A percentile compares a stretch with the other conserved stretches of the same genome.
phyloP scores from a whole-genome alignment of 2,329 filamentous ascomycete species.

The Trichoderma citrinoviride region DNA sequence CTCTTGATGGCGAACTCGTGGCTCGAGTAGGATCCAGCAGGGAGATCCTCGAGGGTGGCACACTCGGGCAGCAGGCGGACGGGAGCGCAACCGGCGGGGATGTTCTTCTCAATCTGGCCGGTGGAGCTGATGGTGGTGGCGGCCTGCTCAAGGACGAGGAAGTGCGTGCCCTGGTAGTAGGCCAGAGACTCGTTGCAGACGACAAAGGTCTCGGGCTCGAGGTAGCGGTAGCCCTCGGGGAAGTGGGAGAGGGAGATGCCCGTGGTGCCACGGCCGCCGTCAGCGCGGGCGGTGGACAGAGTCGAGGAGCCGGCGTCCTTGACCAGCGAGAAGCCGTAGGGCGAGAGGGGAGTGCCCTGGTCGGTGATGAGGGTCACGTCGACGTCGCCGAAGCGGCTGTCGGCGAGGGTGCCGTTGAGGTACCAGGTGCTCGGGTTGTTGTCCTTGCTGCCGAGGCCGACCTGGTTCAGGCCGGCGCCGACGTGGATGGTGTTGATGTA shows the following conservation, averaged over 20 bases:
- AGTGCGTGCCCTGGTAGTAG: slow-evolving; percentile 39
- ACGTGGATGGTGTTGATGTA: slow-evolving; percentile 41
- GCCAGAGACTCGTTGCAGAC: slow-evolving; percentile 42
- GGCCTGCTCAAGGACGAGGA: slow-evolving; percentile 38
- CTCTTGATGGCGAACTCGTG: slow-evolving; percentile 39
- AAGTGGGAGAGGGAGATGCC: slow-evolving; percentile 35
- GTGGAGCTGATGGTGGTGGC: slow-evolving; percentile 27
- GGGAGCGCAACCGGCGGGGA: slow-evolving; percentile 41
- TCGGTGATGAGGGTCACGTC: slow-evolving; percentile 41
- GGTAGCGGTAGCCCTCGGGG: slow-evolving; percentile 33
- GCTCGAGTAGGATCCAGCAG: slow-evolving; percentile 34
- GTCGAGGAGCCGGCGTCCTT: slow-evolving; percentile 30
- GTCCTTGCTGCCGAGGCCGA: slow-evolving; percentile 35
- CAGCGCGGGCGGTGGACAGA: slow-evolving; percentile 28
- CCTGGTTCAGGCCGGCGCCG: slow-evolving; percentile 41
- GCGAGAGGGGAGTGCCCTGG: slow-evolving; percentile 37
- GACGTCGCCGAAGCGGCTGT: slow-evolving; percentile 30
- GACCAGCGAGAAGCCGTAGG: slow-evolving; percentile 35
- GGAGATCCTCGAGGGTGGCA: slow-evolving; percentile 35
- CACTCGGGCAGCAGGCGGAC: slow-evolving; percentile 45
- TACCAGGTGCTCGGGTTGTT: slow-evolving; percentile 41
- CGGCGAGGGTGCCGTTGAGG: slow-evolving; percentile 45
- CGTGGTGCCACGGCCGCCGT: slow-evolving; percentile 35
- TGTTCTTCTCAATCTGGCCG: slow-evolving; percentile 24
- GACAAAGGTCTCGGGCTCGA: slow-evolving; percentile 37